Base-by-base conservation (phyloP, 2,329 filamentous ascomycete genomes). In the Cladosporium phlei region DNA sequence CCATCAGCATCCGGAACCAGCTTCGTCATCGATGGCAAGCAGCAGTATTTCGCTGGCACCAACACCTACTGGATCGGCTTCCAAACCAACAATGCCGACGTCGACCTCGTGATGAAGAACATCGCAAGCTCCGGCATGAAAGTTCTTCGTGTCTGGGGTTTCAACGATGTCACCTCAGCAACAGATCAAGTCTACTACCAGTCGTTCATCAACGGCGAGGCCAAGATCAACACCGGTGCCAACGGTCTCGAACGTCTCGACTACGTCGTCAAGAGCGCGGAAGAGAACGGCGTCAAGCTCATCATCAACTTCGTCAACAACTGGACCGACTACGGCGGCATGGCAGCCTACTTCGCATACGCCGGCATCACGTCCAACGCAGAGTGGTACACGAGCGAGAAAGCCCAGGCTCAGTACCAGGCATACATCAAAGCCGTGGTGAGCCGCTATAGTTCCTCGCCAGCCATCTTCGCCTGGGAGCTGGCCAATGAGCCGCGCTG, bases 261-360 rank as follows among this genome's bases (percentile, higher is more conserved):
- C 58, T 78, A 78, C 44, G 79, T 85, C 1, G 80, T 86, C 44
- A 60, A 71, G 29, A 69, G 76, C 0, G 81, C 81, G 4, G 79
- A 82, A 61, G 68, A 70, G 46, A 69, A 76, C 45, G 77, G 76
- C 3, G 70, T 85, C 54, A 82, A 82, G 61, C 67, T 85, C 4
- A 81, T 85, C 51, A 75, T 82, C 58, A 76, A 79, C 54, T 79
- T 84, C 33, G 78, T 85, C 46, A 86, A 86, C 66, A 79, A 85
- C 66, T 86, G 82, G 81, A 70, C 69, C 35, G 83, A 86, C 57
- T 85, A 83, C 33, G 81, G 81, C 21, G 80, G 81, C 38, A 82
- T 83, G 66, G 68, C 70, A 9, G 75, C 76, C 2, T 83, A 83
- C 55, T 72, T 73, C 34, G 67, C 62, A 9, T 76, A 74, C 2